phyloP scores from a whole-genome alignment of 1,284 basidiomycete species.

The Dichomitus squalens region DNA sequence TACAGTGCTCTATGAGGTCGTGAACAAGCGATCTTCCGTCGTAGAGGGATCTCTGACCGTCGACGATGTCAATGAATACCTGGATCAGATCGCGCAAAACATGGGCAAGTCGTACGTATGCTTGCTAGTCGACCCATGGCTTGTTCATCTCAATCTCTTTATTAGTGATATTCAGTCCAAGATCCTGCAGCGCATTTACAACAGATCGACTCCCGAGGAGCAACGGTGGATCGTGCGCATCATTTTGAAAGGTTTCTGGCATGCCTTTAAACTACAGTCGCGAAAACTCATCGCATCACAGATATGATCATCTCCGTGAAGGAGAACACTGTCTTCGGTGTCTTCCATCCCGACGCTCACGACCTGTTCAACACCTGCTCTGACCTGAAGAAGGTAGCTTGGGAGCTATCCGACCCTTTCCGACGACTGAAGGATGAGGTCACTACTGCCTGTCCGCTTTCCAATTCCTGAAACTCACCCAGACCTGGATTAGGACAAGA shows the following conservation, averaged over 20 bases:
- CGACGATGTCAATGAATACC: constrained; percentile 76
- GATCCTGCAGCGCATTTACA: constrained; percentile 77
- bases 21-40: constrained; percentile 83
- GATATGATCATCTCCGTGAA: constrained; percentile 82
- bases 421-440: constrained; percentile 67
- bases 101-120: constrained; percentile 65
- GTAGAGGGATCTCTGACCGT: constrained; percentile 76
- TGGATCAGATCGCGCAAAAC: constrained; percentile 75
- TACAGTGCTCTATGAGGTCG: constrained; percentile 81
- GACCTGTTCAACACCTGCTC: constrained; percentile 94
- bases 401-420: constrained; percentile 72
- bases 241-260: constrained; percentile 79
- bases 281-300: constrained; percentile 28
- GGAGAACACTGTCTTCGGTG: constrained; percentile 85
- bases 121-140: neutral
- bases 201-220: constrained; percentile 77
- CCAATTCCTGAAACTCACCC: neutral
- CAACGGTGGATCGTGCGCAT: constrained; percentile 93
- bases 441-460: constrained; percentile 1
- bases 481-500: constrained; percentile 62
- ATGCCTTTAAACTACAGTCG: neutral
- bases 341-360: constrained; percentile 90
- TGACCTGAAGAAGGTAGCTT: constrained; percentile 89
- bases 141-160: neutral
- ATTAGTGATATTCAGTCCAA: constrained; percentile 74